Percentiles rank a stretch among this genome's conserved stretches.
These are phyloP conservation scores for peach (Prunus persica) DNA, from an alignment of 306 rosid genomes.

Conservation along the genomic window Prunus_persica_NCBIv2 NC_034016.1:15044501-15045000, in stretches of 20 bases:
- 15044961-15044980: constrained; percentile 4
- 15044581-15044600: too few relatives aligned
- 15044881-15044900: background rate
- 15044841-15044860: background rate
- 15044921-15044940: constrained; percentile 23
- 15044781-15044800: constrained; percentile 19
- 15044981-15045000: background rate
- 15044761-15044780: background rate
- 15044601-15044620: too few relatives aligned
- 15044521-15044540: too few relatives aligned
- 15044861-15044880: constrained; percentile 7
- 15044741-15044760: constrained; percentile 1
- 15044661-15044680: too few relatives aligned
- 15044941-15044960: constrained; percentile 26
- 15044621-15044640: too few relatives aligned
- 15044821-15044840: constrained; percentile 27
- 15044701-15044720: constrained; percentile 20
- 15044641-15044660: too few relatives aligned
- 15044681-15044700: too few relatives aligned
- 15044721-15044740: constrained; percentile 30
- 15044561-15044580: too few relatives aligned
- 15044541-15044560: too few relatives aligned
- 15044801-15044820: background rate
- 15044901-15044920: constrained; percentile 36
- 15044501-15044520: too few relatives aligned